Base-by-base conservation (phyloP, 306 rosid genomes). In the Begonia masoniana region DNA sequence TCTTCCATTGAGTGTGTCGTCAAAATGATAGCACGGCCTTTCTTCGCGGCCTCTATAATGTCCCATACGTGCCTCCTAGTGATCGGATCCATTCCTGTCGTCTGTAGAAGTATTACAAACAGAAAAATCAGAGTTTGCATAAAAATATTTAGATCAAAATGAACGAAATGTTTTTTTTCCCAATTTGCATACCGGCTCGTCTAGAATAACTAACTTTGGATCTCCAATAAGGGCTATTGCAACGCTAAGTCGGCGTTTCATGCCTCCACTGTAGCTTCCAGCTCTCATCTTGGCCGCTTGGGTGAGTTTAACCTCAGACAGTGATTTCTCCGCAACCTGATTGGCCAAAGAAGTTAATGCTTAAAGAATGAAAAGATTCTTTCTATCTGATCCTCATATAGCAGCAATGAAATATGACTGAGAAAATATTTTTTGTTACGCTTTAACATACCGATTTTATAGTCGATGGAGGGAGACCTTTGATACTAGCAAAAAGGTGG, bases 1-100 rank as follows among this genome's bases (percentile, higher is more conserved):
- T 89, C 97, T 76, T 89, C 97, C 97, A 89, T 89, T 41, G 95
- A 89, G 68, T 89, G 95, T 42, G 97, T 89, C 45, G 95, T 89
- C 41, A 85, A 83, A 63, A 89, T 64, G 62, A 89, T 76, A 21
- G 94, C 85, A 1, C 94, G 87, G 39, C 94, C 95, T 68, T 23
- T 81, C 73, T 89, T 89, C 17, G 97, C 95, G 52, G 70, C 71
- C 62, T 80, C 84, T 24, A 89, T 80, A 51, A 89, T 81, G 77
- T 85, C 88, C 95, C 97, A 89, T 23, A 85, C 91, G 61, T 82
- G 87, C 65, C 97, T 78, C 64, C 97, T 85, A 57, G 97, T 76
- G 72, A 89, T 78, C 52, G 97, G 95, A 80, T 85, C 97, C 87
- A 78, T 83, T 52, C 97, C 94, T 23, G 97, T 82, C 53, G 97